Percentiles rank a stretch among this genome's conserved stretches.
Conservation (phyloP, 768 basidiomycete genomes). For the Termitomyces sp. region DNA sequence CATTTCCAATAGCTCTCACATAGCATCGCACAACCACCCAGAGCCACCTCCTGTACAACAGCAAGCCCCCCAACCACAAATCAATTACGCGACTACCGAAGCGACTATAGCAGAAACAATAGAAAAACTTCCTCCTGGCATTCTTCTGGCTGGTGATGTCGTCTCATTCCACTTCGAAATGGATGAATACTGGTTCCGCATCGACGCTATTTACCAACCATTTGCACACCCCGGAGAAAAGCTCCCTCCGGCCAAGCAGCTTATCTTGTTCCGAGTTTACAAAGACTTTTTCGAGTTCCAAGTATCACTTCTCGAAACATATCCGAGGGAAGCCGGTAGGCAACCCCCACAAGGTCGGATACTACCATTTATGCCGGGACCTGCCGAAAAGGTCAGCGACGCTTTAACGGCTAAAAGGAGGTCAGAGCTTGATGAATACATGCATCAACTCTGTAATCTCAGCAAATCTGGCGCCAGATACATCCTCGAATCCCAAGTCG, state of each 20-base stretch:
- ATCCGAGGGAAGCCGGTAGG: constrained; percentile 89
- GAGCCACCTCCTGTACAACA: constrained; percentile 18
- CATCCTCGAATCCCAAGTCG: constrained; percentile 73
- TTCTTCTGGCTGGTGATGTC: constrained; percentile 81
- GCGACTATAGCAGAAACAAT: constrained; percentile 34
- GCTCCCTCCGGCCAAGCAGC: constrained; percentile 64
- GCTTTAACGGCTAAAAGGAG: constrained; percentile 74
- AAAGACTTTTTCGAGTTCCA: constrained; percentile 99
- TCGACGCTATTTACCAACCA: constrained; percentile 86
- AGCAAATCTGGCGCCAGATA: constrained; percentile 63
- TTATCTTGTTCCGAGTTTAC: constrained; percentile 92
- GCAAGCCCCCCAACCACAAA: constrained; percentile 22
- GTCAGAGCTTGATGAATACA: constrained; percentile 84
- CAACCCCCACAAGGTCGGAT: constrained; percentile 62
- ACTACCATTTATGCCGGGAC: constrained; percentile 97
- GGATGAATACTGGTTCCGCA: constrained; percentile 96
- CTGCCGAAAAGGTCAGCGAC: constrained; percentile 78
- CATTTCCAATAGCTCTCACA: constrained; percentile 38
- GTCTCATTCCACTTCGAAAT: constrained; percentile 97
- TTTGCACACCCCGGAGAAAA: constrained; percentile 56
- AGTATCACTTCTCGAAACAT: constrained; percentile 76
- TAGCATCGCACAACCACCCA: constrained; percentile 13
- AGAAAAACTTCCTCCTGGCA: constrained; percentile 68
- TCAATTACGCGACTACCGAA: constrained; percentile 14
- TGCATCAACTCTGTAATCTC: constrained; percentile 73